phyloP scores from a whole-genome alignment of 805 yeast genomes.

The Schizosaccharomyces cryophilus region DNA sequence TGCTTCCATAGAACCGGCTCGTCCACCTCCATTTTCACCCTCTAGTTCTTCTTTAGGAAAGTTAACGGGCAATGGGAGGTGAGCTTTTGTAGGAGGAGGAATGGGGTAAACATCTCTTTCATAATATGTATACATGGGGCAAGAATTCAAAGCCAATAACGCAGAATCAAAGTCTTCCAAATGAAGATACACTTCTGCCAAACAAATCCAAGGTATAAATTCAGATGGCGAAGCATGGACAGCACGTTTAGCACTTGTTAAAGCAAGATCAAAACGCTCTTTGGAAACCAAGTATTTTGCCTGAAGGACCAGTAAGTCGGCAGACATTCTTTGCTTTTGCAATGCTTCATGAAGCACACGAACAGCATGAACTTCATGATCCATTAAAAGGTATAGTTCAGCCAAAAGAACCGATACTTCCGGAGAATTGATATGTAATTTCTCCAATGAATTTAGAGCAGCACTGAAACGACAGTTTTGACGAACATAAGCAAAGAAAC shows the following conservation, averaged over 20 bases:
- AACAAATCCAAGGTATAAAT: slow-evolving; percentile 44
- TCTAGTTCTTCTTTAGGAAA: slow-evolving; percentile 8
- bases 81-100: slow-evolving; percentile 21
- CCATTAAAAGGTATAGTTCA: slow-evolving; percentile 12
- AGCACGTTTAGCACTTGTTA: slow-evolving; percentile 32
- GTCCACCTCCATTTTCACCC: slow-evolving; percentile 11
- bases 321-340: slow-evolving; percentile 25
- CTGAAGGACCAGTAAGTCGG: slow-evolving; percentile 35
- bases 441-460: slow-evolving; percentile 33
- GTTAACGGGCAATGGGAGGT: slow-evolving; percentile 30
- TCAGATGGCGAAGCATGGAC: slow-evolving; percentile 52
- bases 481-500: slow-evolving; percentile 37
- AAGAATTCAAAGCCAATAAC: slow-evolving; percentile 40
- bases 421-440: slow-evolving; percentile 28
- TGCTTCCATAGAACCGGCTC: slow-evolving; percentile 7
- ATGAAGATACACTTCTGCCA: slow-evolving; percentile 36
- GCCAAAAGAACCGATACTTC: slow-evolving; percentile 27
- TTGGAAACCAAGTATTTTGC: slow-evolving; percentile 36
- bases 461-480: slow-evolving; percentile 39
- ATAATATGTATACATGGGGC: slow-evolving; percentile 38
- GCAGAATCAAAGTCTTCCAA: slow-evolving; percentile 31
- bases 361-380: slow-evolving; percentile 27
- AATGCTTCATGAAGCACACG: slow-evolving; percentile 20
- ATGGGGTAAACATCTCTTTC: slow-evolving; percentile 23
- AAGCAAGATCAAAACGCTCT: slow-evolving; percentile 29